Evolutionary conservation across 192 early-diverging fungal genomes (phyloP).

Genomic region (Mycoemilia scoparia): DNA sequence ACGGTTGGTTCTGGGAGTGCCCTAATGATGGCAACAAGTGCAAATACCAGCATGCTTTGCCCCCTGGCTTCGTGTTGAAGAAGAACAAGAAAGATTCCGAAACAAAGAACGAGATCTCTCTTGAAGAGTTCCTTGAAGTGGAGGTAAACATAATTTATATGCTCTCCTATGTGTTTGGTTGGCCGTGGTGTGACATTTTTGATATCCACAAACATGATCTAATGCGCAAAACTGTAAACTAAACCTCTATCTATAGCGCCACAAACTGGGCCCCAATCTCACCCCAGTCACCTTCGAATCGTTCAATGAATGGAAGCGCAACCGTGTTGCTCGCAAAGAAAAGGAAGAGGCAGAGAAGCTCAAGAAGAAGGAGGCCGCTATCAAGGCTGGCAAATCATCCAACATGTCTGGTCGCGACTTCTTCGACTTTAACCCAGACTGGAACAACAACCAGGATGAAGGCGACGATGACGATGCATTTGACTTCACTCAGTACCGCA

Average conservation of each 20-base stretch:
- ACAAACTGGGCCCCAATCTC: conserved; percentile 74
- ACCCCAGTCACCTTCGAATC: conserved; percentile 90
- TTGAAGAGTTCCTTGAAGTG: conserved; percentile 95
- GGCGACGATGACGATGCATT: conserved; percentile 68
- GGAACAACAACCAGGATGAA: conserved; percentile 53
- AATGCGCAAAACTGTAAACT: conserved; percentile 19
- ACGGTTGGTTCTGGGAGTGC: conserved; percentile 99
- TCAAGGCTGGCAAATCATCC: conserved; percentile 69
- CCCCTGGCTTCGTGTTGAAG: conserved; percentile 88
- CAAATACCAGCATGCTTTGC: conserved; percentile 93
- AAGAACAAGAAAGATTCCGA: conserved; percentile 69
- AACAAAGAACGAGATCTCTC: conserved; percentile 68
- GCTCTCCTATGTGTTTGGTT: conserved; percentile 1
- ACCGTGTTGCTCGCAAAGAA: conserved; percentile 51
- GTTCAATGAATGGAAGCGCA: conserved; percentile 86
- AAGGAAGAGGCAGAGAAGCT: conserved; percentile 42
- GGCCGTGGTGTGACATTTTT: not conserved
- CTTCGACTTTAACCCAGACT: conserved; percentile 94
- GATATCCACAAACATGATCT: not conserved
- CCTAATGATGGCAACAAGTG: conserved; percentile 86
- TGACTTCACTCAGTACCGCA: conserved; percentile 55
- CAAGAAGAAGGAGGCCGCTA: conserved; percentile 66
- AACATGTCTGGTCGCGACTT: conserved; percentile 94
- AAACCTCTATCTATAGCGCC: too few species aligned
- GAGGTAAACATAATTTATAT: too few species aligned